Conservation (phyloP, 495 filamentous ascomycete species). For the Pseudomonodictys pantanalensis region DNA sequence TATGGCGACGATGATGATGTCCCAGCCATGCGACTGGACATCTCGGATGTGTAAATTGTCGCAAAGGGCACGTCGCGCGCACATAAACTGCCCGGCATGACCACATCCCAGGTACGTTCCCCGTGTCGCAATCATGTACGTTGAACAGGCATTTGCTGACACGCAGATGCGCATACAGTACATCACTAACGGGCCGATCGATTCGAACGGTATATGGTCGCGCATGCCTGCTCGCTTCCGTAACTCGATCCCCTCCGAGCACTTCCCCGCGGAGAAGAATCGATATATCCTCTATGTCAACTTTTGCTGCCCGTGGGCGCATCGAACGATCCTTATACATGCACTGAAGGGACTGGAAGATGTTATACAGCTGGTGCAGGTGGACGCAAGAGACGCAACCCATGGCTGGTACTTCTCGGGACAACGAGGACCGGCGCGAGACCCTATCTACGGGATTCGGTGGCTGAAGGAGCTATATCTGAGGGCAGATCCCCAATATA, state of each 20-base stretch:
- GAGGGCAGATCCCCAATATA: constrained; percentile 58
- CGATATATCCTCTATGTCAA: constrained; percentile 80
- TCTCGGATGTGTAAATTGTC: neutral
- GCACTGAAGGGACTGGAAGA: constrained; percentile 76
- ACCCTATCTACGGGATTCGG: constrained; percentile 48
- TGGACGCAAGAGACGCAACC: constrained; percentile 58
- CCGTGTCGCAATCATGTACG: neutral
- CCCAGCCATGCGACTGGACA: neutral
- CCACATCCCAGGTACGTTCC: neutral
- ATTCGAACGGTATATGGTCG: neutral
- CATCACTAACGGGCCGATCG: neutral
- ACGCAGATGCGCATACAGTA: neutral
- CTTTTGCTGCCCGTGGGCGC: constrained; percentile 80
- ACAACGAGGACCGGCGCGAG: constrained; percentile 28
- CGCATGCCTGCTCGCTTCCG: constrained; percentile 33
- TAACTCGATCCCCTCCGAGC: constrained; percentile 33
- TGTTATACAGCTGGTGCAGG: constrained; percentile 64
- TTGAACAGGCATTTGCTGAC: neutral
- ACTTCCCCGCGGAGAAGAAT: constrained; percentile 68
- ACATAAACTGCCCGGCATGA: constrained; percentile 3
- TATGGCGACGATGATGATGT: constrained; percentile 3
- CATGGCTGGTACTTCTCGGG: constrained; percentile 73
- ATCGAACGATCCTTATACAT: constrained; percentile 69
- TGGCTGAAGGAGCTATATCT: constrained; percentile 62
- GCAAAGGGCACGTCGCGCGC: neutral